A percentile compares a stretch with the other conserved stretches of the same genome.
These are phyloP conservation scores for Cryptococcus sp. DNA, from an alignment of 1,284 basidiomycete genomes.

Conservation along the genomic window DNA sequence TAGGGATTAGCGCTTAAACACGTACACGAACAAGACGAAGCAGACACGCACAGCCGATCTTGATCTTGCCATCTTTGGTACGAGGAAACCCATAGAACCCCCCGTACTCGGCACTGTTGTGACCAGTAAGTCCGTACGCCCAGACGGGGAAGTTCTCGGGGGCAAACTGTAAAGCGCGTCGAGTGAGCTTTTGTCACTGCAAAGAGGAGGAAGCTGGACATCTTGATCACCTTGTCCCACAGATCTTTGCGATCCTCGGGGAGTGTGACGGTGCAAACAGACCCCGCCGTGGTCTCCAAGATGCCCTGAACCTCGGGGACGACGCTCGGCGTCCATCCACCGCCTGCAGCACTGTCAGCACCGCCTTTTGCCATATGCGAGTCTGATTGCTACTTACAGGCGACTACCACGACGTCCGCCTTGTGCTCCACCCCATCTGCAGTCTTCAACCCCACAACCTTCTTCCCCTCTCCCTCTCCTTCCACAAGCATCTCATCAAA, in stretches of 20 bases:
- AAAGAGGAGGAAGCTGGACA: not conserved
- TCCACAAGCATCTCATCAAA: constrained; percentile 14
- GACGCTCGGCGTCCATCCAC: constrained; percentile 30
- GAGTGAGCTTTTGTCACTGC: not conserved
- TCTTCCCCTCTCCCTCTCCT: constrained; percentile 4
- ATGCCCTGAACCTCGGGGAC: constrained; percentile 18
- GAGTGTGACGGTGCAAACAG: constrained; percentile 21
- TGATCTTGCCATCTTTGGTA: constrained; percentile 24
- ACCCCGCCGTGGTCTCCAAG: constrained; percentile 29
- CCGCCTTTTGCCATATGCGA: no score
- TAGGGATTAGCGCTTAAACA: not conserved
- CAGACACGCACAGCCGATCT: constrained; percentile 26
- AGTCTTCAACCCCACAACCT: constrained; percentile 21
- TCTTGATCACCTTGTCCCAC: constrained; percentile 21
- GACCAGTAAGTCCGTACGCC: constrained; percentile 24
- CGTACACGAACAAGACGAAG: not conserved
- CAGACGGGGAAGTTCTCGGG: constrained; percentile 29
- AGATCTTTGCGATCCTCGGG: constrained; percentile 25
- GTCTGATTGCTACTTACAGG: constrained; percentile 26
- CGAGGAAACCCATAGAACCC: constrained; percentile 34
- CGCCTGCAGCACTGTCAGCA: constrained; percentile 13
- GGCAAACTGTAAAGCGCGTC: constrained; percentile 10
- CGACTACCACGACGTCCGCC: constrained; percentile 25
- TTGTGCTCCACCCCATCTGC: constrained; percentile 22
- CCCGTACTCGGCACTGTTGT: constrained; percentile 19